A percentile compares a stretch with the other conserved stretches of the same genome.
These are phyloP conservation scores for Lumnitzera racemosa DNA, from an alignment of 345 rosid genomes.

Conservation along the genomic window DNA sequence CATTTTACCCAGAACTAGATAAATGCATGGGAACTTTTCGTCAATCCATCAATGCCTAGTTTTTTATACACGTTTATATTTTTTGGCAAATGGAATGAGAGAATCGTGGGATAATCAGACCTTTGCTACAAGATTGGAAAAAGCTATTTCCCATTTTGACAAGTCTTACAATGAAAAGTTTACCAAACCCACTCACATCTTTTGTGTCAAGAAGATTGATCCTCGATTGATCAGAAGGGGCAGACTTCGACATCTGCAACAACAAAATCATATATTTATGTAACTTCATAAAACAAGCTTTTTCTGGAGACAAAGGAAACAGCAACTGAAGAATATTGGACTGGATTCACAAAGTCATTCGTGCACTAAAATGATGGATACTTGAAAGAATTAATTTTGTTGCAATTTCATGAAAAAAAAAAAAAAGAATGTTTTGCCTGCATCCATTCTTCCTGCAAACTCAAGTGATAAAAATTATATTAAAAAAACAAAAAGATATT, in stretches of 20 bases:
- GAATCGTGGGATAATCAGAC: too few relatives aligned
- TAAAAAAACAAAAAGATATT: not conserved
- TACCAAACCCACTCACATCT: conserved; percentile 52
- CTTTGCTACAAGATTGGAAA: not conserved
- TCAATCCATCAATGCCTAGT: too few relatives aligned
- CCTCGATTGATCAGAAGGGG: conserved; percentile 84
- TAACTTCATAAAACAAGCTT: not conserved
- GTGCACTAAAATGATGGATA: too few relatives aligned
- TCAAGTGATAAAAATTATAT: not conserved
- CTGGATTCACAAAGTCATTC: too few relatives aligned
- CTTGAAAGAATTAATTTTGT: not conserved
- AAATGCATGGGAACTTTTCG: too few relatives aligned
- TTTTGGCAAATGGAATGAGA: too few relatives aligned
- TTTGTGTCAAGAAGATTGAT: conserved; percentile 93
- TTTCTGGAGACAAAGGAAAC: too few relatives aligned
- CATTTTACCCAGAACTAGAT: too few relatives aligned
- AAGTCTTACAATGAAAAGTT: not conserved
- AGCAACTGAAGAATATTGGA: too few relatives aligned
- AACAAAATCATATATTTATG: conserved; percentile 6
- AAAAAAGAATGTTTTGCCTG: not conserved
- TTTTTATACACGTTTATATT: too few relatives aligned
- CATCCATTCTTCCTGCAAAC: not conserved
- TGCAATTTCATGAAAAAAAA: not conserved
- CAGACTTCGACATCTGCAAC: conserved; percentile 92
- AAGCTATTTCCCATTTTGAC: too few relatives aligned